Evolutionary conservation across 2,329 filamentous ascomycete genomes (phyloP).

Genomic region (Dactylellina parvicollis): DNA sequence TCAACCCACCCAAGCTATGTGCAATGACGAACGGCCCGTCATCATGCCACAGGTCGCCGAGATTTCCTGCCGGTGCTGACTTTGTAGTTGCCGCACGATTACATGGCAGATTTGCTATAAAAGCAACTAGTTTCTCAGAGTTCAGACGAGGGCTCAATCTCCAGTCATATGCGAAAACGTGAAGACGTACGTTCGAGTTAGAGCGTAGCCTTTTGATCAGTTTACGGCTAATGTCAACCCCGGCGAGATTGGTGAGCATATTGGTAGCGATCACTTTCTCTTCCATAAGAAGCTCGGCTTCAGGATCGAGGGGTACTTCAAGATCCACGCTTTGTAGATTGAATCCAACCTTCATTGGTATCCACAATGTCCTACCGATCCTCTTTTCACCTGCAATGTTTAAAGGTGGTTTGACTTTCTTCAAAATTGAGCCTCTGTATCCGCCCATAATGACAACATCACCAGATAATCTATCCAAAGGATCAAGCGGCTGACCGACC

Average conservation of each 20-base stretch:
- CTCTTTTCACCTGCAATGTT: conserved; percentile 84
- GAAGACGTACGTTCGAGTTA: conserved; percentile 77
- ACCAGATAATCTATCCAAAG: conserved; percentile 76
- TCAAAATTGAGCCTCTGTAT: conserved; percentile 87
- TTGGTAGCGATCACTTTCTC: conserved; percentile 84
- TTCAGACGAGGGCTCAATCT: conserved; percentile 81
- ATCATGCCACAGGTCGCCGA: conserved; percentile 57
- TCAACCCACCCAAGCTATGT: conserved; percentile 86
- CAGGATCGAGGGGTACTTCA: conserved; percentile 81
- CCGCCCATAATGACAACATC: conserved; percentile 90
- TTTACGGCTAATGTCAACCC: conserved; percentile 85
- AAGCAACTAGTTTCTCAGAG: conserved; percentile 75
- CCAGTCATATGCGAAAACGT: conserved; percentile 97
- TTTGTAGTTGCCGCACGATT: conserved; percentile 70
- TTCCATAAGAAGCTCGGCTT: conserved; percentile 85
- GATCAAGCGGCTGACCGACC: conserved; percentile 60
- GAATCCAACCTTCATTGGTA: conserved; percentile 89
- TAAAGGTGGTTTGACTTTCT: conserved; percentile 65
- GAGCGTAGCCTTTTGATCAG: conserved; percentile 81
- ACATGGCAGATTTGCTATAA: conserved; percentile 77
- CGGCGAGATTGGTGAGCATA: conserved; percentile 90
- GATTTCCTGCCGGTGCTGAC: conserved; percentile 62
- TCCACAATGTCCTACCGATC: conserved; percentile 71
- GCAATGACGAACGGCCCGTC: conserved; percentile 81
- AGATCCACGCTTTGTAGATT: conserved; percentile 92